Percentiles rank a stretch among this genome's conserved stretches.
Evolutionary conservation across 2,329 filamentous ascomycete species (phyloP).

Genomic region (Aquanectria penicillioides): DNA sequence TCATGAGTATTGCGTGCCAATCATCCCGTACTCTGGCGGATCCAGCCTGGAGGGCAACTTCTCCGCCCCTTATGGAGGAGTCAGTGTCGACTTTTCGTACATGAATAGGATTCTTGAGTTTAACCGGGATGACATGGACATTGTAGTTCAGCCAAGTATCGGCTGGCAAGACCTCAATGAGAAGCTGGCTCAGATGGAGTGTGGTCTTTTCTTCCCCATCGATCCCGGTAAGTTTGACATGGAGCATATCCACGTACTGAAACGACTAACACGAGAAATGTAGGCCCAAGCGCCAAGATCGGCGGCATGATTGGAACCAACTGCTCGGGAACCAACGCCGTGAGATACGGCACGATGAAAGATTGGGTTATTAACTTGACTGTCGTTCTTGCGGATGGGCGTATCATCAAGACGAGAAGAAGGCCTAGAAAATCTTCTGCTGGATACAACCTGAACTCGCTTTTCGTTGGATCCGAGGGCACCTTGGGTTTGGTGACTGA

Average conservation of each 20-base stretch:
- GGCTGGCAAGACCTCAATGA: slow-evolving; percentile 93
- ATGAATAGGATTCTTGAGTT: slow-evolving; percentile 87
- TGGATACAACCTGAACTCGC: slow-evolving; percentile 82
- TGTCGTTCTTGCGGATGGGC: slow-evolving; percentile 81
- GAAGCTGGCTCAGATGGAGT: slow-evolving; percentile 71
- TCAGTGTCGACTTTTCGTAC: slow-evolving; percentile 87
- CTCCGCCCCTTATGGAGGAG: slow-evolving; percentile 84
- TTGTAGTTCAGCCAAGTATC: slow-evolving; percentile 90
- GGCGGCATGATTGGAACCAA: slow-evolving; percentile 87
- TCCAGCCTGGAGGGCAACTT: slow-evolving; percentile 92
- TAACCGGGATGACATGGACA: slow-evolving; percentile 89
- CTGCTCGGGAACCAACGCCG: slow-evolving; percentile 81
- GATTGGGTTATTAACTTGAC: slow-evolving; percentile 88
- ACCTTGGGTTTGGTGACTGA: slow-evolving; percentile 85
- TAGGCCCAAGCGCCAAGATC: slow-evolving; percentile 75
- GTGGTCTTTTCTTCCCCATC: slow-evolving; percentile 88
- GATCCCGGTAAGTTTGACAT: slow-evolving; percentile 73
- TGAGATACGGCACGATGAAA: slow-evolving; percentile 87
- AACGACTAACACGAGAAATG: slow-evolving; percentile 5
- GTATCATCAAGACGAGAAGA: slow-evolving; percentile 79
- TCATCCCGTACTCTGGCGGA: slow-evolving; percentile 88
- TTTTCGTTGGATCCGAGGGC: slow-evolving; percentile 85
- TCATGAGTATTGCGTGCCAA: slow-evolving; percentile 81
- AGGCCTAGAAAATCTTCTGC: slow-evolving; percentile 84
- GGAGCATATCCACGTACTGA: background rate